These are phyloP conservation scores for Cryphonectria nitschkei DNA, from an alignment of 2,329 filamentous ascomycete species.

Conservation along the genomic window DNA sequence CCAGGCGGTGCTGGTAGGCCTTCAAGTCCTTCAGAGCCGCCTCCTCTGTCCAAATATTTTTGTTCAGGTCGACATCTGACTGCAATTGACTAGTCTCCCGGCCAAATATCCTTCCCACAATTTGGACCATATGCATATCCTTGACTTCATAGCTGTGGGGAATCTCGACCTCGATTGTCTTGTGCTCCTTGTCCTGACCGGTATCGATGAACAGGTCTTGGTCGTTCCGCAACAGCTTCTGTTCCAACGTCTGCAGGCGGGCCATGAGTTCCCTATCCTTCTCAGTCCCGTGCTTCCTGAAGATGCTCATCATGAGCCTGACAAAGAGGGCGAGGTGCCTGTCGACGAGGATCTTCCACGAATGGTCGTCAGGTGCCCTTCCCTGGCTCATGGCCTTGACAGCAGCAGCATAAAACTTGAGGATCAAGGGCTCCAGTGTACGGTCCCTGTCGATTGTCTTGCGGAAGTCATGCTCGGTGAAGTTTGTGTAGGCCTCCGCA, in stretches of 20 bases:
- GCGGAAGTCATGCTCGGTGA: conserved; percentile 86
- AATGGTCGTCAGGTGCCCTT: conserved; percentile 77
- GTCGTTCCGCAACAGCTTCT: conserved; percentile 90
- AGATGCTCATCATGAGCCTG: conserved; percentile 76
- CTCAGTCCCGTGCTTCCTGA: conserved; percentile 83
- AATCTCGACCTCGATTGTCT: conserved; percentile 78
- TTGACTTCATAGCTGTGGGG: conserved; percentile 91
- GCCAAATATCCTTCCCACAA: conserved; percentile 85
- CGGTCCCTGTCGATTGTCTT: conserved; percentile 94
- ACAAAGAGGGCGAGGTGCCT: conserved; percentile 94
- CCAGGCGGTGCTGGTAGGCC: conserved; percentile 87
- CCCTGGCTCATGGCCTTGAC: conserved; percentile 83
- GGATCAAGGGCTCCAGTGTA: conserved; percentile 85
- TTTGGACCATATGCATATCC: conserved; percentile 92
- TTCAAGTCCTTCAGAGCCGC: conserved; percentile 91
- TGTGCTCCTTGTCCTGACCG: conserved; percentile 61
- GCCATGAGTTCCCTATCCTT: conserved; percentile 83
- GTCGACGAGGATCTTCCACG: conserved; percentile 90
- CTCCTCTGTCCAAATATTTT: conserved; percentile 84
- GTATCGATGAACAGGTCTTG: conserved; percentile 77
- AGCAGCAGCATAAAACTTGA: conserved; percentile 95
- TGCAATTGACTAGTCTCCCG: conserved; percentile 80
- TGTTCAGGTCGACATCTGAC: conserved; percentile 82
- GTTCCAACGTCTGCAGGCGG: conserved; percentile 81
- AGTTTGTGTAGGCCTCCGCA: conserved; percentile 89